Percentiles rank a stretch among this genome's conserved stretches.
Conservation (phyloP, 192 early-diverging fungal genomes). For the Coemansia sp. region DNA sequence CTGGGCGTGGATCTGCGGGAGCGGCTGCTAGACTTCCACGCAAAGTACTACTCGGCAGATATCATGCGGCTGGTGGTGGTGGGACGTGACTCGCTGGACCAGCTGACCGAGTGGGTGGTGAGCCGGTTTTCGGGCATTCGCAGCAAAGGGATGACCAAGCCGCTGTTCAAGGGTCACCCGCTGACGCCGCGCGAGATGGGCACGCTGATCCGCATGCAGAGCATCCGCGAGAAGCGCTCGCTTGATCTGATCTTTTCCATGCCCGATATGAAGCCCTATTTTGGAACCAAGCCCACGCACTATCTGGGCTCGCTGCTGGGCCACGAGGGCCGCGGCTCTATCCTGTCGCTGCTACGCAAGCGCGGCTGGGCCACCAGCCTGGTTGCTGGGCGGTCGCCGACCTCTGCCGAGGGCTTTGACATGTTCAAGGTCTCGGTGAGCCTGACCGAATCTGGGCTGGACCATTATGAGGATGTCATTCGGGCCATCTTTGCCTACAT, state of each 20-base stretch:
- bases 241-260: slow-evolving; percentile 84
- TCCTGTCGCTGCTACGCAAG: slow-evolving; percentile 80
- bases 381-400: slow-evolving; percentile 60
- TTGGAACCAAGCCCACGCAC: slow-evolving; percentile 59
- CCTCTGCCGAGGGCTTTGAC: slow-evolving; percentile 61
- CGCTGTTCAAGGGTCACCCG: slow-evolving; percentile 71
- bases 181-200: slow-evolving; percentile 71
- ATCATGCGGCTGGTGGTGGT: slow-evolving; percentile 92
- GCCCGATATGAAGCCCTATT: slow-evolving; percentile 68
- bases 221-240: slow-evolving; percentile 77
- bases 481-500: slow-evolving; percentile 85
- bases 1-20: slow-evolving; percentile 80
- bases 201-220: slow-evolving; percentile 68
- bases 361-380: slow-evolving; percentile 87
- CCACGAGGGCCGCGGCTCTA: slow-evolving; percentile 85
- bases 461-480: slow-evolving; percentile 77
- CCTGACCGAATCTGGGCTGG: slow-evolving; percentile 79
- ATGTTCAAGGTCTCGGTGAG: slow-evolving; percentile 81
- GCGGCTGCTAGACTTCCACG: slow-evolving; percentile 83
- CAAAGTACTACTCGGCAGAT: slow-evolving; percentile 88
- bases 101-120: slow-evolving; percentile 80
- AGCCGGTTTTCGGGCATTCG: slow-evolving; percentile 73
- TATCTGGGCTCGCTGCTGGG: slow-evolving; percentile 90
- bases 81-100: slow-evolving; percentile 83
- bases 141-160: slow-evolving; percentile 70